A percentile compares a stretch with the other conserved stretches of the same genome.
phyloP scores from a whole-genome alignment of 2,329 filamentous ascomycete species.

The Endoconidiophora laricicola region DNA sequence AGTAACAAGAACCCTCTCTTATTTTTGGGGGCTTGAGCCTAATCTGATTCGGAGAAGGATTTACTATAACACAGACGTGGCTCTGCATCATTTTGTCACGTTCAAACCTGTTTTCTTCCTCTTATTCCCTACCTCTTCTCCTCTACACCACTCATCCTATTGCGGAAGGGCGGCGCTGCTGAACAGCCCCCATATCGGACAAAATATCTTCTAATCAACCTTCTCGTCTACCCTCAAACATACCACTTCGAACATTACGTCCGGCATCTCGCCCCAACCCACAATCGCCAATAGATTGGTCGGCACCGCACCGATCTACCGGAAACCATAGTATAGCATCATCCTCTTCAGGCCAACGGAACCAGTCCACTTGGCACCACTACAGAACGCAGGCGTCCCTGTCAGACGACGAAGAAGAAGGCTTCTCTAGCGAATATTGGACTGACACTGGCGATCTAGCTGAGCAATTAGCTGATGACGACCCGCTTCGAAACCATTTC shows the following conservation, averaged over 20 bases:
- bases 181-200: conserved; percentile 58
- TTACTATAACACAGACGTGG: too few species aligned
- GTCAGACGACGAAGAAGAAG: conserved; percentile 26
- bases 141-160: conserved; percentile 1
- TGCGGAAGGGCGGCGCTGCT: conserved; percentile 55
- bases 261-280: not conserved
- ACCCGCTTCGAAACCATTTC: conserved; percentile 59
- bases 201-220: conserved; percentile 67
- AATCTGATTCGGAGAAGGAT: too few species aligned
- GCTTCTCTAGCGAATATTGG: conserved; percentile 56
- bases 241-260: conserved; percentile 65
- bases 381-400: not conserved
- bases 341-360: conserved; percentile 1
- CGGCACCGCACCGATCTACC: conserved; percentile 24
- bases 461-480: conserved; percentile 73
- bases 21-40: too few species aligned
- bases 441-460: conserved; percentile 89
- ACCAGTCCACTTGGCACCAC: conserved; percentile 6
- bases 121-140: too few species aligned
- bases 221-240: conserved; percentile 61
- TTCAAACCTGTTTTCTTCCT: too few species aligned
- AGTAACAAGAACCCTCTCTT: too few species aligned
- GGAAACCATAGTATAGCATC: conserved; percentile 20
- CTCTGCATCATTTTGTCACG: too few species aligned
- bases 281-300: not conserved